These are phyloP conservation scores for Tulasnella sp. DNA, from an alignment of 768 basidiomycete genomes.

Conservation along the genomic window DNA sequence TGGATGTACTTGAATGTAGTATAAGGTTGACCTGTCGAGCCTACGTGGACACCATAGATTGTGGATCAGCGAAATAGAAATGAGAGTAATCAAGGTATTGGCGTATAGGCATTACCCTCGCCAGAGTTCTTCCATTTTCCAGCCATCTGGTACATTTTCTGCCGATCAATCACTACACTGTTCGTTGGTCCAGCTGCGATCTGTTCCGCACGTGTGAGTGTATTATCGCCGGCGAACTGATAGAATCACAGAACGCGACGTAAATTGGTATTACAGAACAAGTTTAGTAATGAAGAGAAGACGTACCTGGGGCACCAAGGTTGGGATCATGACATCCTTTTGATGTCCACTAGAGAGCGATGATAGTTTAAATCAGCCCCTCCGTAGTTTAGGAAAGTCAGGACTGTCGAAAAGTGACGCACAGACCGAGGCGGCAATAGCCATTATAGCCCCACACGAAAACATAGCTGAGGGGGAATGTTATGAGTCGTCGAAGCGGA, in stretches of 20 bases:
- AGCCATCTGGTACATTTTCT: slow-evolving; percentile 81
- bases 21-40: slow-evolving; percentile 81
- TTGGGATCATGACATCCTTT: slow-evolving; percentile 68
- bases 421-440: slow-evolving; percentile 78
- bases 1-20: slow-evolving; percentile 79
- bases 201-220: slow-evolving; percentile 44
- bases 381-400: background rate
- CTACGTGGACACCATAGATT: slow-evolving; percentile 28
- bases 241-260: no score
- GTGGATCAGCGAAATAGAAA: background rate
- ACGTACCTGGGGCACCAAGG: slow-evolving; percentile 76
- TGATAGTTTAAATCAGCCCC: background rate
- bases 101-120: slow-evolving; percentile 43
- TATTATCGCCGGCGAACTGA: slow-evolving; percentile 65
- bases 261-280: no score
- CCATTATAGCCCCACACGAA: slow-evolving; percentile 86
- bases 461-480: slow-evolving; percentile 39
- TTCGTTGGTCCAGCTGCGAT: slow-evolving; percentile 75
- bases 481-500: background rate
- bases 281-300: no score
- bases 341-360: slow-evolving; percentile 44
- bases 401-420: background rate
- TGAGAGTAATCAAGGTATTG: background rate
- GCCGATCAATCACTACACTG: slow-evolving; percentile 72
- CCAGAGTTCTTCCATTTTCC: slow-evolving; percentile 96